These are phyloP conservation scores for Phytophthora citrophthora DNA, from an alignment of 352 stramenopile genomes.

Conservation along the genomic window DNA sequence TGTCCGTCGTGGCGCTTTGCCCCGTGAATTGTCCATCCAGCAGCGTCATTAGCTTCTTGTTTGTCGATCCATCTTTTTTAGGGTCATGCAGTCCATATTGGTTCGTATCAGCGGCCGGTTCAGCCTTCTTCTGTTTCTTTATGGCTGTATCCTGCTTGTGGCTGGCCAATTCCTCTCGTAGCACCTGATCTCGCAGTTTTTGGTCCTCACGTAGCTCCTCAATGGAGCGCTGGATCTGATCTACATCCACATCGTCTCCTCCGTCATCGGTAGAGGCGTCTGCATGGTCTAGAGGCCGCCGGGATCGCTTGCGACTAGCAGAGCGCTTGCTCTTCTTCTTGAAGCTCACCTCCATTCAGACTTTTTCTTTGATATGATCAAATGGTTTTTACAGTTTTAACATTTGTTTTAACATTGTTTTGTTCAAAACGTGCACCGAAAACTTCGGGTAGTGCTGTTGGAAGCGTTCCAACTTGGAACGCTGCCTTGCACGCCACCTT, in stretches of 20 bases:
- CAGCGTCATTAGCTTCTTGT: constrained; percentile 75
- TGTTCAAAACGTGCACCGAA: too few relatives aligned
- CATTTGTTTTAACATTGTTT: too few relatives aligned
- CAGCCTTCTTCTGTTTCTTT: constrained; percentile 18
- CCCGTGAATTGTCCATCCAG: constrained; percentile 85
- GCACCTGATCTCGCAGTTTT: constrained; percentile 52
- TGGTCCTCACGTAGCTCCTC: constrained; percentile 80
- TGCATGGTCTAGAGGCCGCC: constrained; percentile 28
- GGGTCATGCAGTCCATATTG: constrained; percentile 79
- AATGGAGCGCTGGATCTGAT: constrained; percentile 60
- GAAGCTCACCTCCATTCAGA: too few relatives aligned
- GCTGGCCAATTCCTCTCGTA: constrained; percentile 37
- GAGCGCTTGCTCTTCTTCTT: constrained; percentile 63
- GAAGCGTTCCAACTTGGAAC: too few relatives aligned
- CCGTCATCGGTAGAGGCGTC: neutral
- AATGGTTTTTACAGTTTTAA: too few relatives aligned
- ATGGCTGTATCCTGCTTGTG: constrained; percentile 23
- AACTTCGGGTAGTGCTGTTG: too few relatives aligned
- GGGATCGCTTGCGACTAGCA: constrained; percentile 46
- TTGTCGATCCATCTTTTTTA: constrained; percentile 71
- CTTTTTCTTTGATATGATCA: too few relatives aligned
- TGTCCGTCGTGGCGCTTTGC: constrained; percentile 62
- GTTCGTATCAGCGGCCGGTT: constrained; percentile 1
- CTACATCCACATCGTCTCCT: constrained; percentile 16
- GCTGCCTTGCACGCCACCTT: too few relatives aligned